Evolutionary conservation across 2,329 filamentous ascomycete genomes (phyloP).

Genomic region (Grosmannia huntii): DNA sequence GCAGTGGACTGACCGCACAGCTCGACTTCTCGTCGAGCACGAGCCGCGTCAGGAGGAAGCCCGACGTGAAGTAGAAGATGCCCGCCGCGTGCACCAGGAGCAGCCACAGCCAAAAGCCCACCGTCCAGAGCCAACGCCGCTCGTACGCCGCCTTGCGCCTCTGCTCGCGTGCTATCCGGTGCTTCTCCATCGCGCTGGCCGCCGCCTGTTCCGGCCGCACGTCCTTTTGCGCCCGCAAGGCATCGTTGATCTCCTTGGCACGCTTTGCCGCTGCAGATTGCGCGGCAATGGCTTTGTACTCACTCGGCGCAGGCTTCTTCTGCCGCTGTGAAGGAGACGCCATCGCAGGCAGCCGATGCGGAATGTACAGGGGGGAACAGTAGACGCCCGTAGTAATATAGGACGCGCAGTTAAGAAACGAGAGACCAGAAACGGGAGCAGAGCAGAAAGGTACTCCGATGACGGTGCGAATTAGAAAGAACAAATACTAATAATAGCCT

Average conservation of each 20-base stretch:
- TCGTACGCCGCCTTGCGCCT: conserved; percentile 37
- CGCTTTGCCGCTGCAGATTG: conserved; percentile 42
- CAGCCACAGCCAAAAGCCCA: conserved; percentile 58
- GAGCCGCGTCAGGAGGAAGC: conserved; percentile 80
- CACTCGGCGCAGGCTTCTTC: conserved; percentile 17
- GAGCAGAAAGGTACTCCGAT: not conserved
- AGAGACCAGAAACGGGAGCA: not conserved
- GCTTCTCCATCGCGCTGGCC: conserved; percentile 27
- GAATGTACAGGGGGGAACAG: not conserved
- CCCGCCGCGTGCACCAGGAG: conserved; percentile 65
- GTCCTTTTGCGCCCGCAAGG: conserved; percentile 10
- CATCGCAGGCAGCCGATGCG: conserved; percentile 1
- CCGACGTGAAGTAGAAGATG: conserved; percentile 85
- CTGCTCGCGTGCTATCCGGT: conserved; percentile 33
- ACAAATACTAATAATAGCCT: not conserved
- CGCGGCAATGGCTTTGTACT: conserved; percentile 40
- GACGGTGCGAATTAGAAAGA: not conserved
- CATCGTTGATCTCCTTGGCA: conserved; percentile 29
- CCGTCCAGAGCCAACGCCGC: conserved; percentile 41
- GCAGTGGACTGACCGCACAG: conserved; percentile 56
- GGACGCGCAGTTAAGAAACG: not conserved
- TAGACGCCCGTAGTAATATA: not conserved
- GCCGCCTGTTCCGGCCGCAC: conserved; percentile 18
- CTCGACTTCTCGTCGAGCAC: conserved; percentile 65
- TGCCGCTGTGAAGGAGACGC: conserved; percentile 11